These are phyloP conservation scores for Coemansia sp. DNA, from an alignment of 192 early-diverging fungal genomes.

Conservation along the genomic window DNA sequence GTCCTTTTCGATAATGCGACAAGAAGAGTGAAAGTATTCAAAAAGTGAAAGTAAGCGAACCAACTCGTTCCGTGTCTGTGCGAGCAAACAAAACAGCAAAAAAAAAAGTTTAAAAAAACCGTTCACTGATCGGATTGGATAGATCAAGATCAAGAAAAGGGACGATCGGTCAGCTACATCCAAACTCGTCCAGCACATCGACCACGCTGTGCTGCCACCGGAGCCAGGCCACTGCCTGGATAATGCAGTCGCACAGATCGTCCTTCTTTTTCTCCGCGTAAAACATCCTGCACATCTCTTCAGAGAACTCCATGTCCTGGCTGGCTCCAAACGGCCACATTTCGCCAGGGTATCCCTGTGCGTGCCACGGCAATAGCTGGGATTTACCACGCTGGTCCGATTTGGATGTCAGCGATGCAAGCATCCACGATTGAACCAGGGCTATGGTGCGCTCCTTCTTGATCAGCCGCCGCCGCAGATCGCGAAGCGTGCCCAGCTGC, in stretches of 20 bases:
- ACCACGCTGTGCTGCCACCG: constrained; percentile 40
- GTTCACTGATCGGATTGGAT: not conserved
- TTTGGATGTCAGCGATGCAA: constrained; percentile 16
- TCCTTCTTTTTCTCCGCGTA: constrained; percentile 44
- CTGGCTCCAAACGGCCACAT: constrained; percentile 13
- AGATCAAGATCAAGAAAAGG: not conserved
- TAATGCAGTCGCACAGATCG: constrained; percentile 50
- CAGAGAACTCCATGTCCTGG: constrained; percentile 19
- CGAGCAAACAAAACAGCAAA: not conserved
- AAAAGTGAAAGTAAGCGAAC: not conserved
- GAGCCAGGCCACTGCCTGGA: constrained; percentile 48
- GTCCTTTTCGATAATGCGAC: not conserved
- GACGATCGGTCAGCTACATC: not conserved
- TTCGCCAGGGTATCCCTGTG: not conserved
- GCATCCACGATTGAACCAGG: constrained; percentile 41
- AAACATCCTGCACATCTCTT: constrained; percentile 23
- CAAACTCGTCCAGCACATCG: constrained; percentile 7
- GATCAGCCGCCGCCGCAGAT: constrained; percentile 33
- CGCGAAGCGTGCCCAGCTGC: constrained; percentile 26
- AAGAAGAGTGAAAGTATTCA: not conserved
- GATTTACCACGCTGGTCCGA: not conserved
- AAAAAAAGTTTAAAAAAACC: constrained; percentile 8
- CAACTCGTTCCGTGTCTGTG: not conserved
- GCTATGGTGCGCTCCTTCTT: constrained; percentile 49
- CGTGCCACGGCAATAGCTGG: not conserved